Evolutionary conservation across 352 stramenopile genomes (phyloP).

Genomic region (Globisporangium spiculum): DNA sequence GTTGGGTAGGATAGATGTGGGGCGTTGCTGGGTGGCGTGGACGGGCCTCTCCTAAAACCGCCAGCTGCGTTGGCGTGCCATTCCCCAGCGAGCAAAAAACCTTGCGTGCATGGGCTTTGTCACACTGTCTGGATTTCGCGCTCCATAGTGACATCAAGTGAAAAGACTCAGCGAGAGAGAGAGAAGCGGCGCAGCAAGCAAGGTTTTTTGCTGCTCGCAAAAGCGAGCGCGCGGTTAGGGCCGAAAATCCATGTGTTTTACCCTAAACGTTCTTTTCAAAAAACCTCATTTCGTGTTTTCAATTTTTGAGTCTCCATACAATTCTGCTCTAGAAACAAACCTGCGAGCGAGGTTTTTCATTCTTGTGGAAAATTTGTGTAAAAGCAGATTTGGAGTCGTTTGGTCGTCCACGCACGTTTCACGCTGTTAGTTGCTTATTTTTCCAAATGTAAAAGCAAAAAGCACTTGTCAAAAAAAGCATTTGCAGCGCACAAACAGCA

Average conservation of each 20-base stretch:
- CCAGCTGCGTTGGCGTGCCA: slow-evolving; percentile 3
- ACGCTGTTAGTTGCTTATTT: background rate
- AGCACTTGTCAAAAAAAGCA: no score
- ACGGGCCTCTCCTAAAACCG: background rate
- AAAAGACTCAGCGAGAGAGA: background rate
- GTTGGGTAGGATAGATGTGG: background rate
- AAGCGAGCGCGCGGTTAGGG: background rate
- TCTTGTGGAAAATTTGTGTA: background rate
- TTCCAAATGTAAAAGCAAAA: background rate
- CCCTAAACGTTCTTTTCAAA: background rate
- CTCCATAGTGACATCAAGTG: background rate
- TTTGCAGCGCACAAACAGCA: background rate
- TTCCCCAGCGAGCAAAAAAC: background rate
- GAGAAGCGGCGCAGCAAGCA: background rate
- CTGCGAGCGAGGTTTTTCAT: background rate
- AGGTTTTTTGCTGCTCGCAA: background rate
- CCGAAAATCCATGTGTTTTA: background rate
- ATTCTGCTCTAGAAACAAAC: no score
- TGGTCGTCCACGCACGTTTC: background rate
- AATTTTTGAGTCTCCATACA: no score
- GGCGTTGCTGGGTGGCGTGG: background rate
- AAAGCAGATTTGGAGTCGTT: background rate
- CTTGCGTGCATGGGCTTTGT: background rate
- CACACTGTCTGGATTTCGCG: slow-evolving; percentile 4
- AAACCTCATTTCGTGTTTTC: background rate